Conservation (phyloP, 441 rosid genomes). For the Arabidopsis lyrata region DNA sequence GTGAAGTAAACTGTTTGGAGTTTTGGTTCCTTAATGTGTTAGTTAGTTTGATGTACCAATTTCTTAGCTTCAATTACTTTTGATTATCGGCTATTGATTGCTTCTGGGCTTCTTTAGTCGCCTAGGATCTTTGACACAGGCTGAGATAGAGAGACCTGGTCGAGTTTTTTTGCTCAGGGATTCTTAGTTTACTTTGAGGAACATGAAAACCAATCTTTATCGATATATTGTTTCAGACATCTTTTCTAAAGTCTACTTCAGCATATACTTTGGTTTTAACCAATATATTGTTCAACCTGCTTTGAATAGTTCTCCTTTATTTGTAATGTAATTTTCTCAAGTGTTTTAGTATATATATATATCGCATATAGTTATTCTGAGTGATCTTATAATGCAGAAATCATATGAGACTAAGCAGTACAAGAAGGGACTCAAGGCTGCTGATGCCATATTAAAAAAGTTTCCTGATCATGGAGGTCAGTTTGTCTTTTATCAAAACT, state of each 20-base stretch:
- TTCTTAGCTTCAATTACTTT: slow-evolving; percentile 22
- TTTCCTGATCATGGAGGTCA: slow-evolving; percentile 99
- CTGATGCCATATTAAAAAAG: slow-evolving; percentile 94
- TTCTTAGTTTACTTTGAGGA: slow-evolving; percentile 13
- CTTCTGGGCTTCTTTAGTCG: slow-evolving; percentile 32
- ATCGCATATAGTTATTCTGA: neutral
- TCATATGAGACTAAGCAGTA: slow-evolving; percentile 99
- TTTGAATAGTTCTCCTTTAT: neutral
- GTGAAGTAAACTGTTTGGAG: slow-evolving; percentile 13
- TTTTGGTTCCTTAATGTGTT: slow-evolving; percentile 1
- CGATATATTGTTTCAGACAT: neutral
- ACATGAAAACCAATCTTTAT: neutral
- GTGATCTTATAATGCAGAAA: slow-evolving; percentile 64
- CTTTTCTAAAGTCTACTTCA: neutral
- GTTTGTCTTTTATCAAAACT: slow-evolving; percentile 23
- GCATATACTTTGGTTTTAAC: neutral
- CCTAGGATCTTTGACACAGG: slow-evolving; percentile 8
- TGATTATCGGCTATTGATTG: slow-evolving; percentile 22
- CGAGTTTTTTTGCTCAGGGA: neutral
- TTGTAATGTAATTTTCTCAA: neutral
- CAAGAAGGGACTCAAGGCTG: slow-evolving; percentile 99
- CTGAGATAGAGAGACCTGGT: neutral
- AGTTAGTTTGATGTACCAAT: slow-evolving; percentile 4
- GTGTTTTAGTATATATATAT: neutral
- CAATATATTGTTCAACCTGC: neutral